phyloP scores from a whole-genome alignment of 306 rosid species.

The Acacia crassicarpa region DNA sequence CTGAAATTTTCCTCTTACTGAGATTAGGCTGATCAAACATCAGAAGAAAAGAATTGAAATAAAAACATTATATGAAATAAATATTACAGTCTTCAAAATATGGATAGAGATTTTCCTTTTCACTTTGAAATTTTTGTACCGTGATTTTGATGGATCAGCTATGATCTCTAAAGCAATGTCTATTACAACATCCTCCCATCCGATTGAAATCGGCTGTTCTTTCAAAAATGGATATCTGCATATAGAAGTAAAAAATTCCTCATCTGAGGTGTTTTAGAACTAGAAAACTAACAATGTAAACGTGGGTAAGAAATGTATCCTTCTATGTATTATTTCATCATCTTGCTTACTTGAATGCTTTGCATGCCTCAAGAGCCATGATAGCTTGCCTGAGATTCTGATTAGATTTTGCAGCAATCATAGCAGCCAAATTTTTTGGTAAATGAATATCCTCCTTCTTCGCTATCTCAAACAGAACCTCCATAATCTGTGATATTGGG shows the following conservation, averaged over 20 bases:
- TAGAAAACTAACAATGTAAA: neutral
- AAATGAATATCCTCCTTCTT: slow-evolving; percentile 68
- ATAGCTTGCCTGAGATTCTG: slow-evolving; percentile 83
- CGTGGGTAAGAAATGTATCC: neutral
- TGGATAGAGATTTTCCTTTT: neutral
- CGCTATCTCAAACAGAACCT: slow-evolving; percentile 74
- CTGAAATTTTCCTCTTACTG: slow-evolving; percentile 63
- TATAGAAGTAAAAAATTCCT: neutral
- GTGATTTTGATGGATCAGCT: slow-evolving; percentile 64
- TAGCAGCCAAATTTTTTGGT: slow-evolving; percentile 61
- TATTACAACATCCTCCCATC: slow-evolving; percentile 73
- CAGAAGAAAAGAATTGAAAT: neutral
- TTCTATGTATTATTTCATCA: too few species aligned
- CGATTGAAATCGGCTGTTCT: slow-evolving; percentile 79
- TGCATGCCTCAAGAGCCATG: slow-evolving; percentile 94
- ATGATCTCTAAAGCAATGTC: slow-evolving; percentile 75
- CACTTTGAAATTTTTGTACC: slow-evolving; percentile 38
- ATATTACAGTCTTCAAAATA: neutral
- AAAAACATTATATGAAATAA: neutral
- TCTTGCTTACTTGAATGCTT: slow-evolving; percentile 72
- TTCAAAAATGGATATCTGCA: slow-evolving; percentile 77
- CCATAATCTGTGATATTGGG: slow-evolving; percentile 51
- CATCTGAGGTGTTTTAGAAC: neutral
- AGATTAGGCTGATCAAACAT: slow-evolving; percentile 50
- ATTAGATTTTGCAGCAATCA: slow-evolving; percentile 72